Evolutionary conservation across 2,329 filamentous ascomycete species (phyloP), one percentile per base, ranked within the genome.

Genomic region (Cytospora schulzeri): DNA sequence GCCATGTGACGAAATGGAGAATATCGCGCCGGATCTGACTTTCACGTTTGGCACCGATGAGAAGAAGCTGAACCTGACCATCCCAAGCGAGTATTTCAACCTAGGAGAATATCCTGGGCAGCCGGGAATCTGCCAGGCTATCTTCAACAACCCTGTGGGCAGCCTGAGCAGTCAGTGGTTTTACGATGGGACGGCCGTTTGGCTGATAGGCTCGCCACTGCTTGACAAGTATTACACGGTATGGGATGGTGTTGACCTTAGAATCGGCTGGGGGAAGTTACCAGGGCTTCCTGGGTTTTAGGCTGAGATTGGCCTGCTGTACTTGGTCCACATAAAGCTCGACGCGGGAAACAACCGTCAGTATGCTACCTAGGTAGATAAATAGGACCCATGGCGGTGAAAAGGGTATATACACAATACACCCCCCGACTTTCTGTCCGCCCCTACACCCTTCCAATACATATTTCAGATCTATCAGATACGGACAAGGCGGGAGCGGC

Each of bases 141-240:
- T 77, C 2, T 74, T 76, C 51, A 67, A 69, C 19, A 70, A 68
- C 67, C 70, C 73, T 4, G 52, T 56, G 0, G 53, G 68, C 4
- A 45, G 48, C 26, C 15, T 45, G 19, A 57, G 60, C 0, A 57
- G 70, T 2, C 68, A 69, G 55, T 68, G 69, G 33, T 62, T 57
- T 2, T n/a, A 66, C 3, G 61, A 68, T 0, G 51, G 65, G 0
- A 69, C 68, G 0, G 67, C 69, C 0, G 66, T 71, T 2, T 78
- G 76, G 75, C 63, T 77, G 8, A 54, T 75, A 11, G 76, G 76
- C 0, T 73, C 70, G 1, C 73, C 75, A 4, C 65, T 75, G 19
- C 62, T 78, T 28, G 73, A 76, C 70, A 67, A 70, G 15, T 76
- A 76, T 60, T 77, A 77, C 61, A 77, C 75, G 1, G 72, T 73